Conservation (phyloP, 2,329 filamentous ascomycete genomes). For the Zalaria obscura region DNA sequence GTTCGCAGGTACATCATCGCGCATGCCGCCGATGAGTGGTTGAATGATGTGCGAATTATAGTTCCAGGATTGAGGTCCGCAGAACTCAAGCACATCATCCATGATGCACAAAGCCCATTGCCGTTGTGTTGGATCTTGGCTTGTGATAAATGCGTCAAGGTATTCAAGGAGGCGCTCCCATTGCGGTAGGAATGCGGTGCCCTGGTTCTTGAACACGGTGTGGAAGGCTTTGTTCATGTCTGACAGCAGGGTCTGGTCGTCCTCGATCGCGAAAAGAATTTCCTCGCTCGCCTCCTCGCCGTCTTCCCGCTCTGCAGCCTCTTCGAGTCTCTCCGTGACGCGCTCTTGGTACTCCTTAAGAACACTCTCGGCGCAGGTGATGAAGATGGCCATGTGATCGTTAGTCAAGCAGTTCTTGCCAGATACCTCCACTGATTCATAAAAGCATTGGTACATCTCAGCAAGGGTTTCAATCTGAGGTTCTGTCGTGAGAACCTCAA, state of each 20-base stretch:
- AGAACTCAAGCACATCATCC: conserved; percentile 97
- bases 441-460: conserved; percentile 99
- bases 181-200: conserved; percentile 64
- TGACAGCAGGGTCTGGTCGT: conserved; percentile 88
- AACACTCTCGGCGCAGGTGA: conserved; percentile 70
- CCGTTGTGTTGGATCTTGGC: conserved; percentile 72
- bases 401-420: conserved; percentile 68
- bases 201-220: conserved; percentile 96
- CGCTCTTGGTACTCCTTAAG: conserved; percentile 87
- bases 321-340: conserved; percentile 69
- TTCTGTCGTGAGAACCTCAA: conserved; percentile 87
- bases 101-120: conserved; percentile 99
- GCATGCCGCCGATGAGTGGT: conserved; percentile 74
- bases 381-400: conserved; percentile 74
- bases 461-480: conserved; percentile 91
- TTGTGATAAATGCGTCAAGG: conserved; percentile 74
- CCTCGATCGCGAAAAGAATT: conserved; percentile 79
- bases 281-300: conserved; percentile 66
- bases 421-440: conserved; percentile 90
- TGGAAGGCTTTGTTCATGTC: conserved; percentile 99
- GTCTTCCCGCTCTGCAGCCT: conserved; percentile 69
- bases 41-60: conserved; percentile 79
- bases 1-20: conserved; percentile 76
- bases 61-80: conserved; percentile 71
- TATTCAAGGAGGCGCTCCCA: conserved; percentile 80